Base-by-base conservation (phyloP, 2,329 filamentous ascomycete genomes). In the Sphaceloma murrayae region DNA sequence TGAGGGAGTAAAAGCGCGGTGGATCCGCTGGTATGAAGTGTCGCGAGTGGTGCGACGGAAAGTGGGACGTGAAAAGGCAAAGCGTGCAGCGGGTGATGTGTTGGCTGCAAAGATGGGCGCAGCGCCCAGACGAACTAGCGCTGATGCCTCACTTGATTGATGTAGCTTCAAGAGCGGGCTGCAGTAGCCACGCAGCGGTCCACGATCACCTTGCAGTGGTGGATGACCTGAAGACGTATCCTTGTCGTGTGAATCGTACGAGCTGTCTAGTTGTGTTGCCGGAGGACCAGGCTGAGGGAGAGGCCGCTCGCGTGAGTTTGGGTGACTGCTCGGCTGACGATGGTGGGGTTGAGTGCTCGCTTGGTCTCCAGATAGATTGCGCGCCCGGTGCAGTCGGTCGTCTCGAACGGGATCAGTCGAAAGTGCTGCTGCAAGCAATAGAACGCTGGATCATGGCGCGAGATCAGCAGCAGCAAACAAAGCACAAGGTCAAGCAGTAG, bases 1-100 rank as follows among this genome's bases (percentile, higher is more conserved):
- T 40, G 36, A 14, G 13, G 7, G 14, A 19, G 36, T 40, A 22
- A 22, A 16, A 38, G 11, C 18, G 7, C 10, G 13, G 24, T 9
- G 17, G 8, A 40, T 9, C 30, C 19, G 4, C 11, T 16, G 13
- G 22, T 19, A 14, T n/a, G 13, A 16, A 40, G 13, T 11, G 9
- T 24, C 9, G 36, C 10, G 26, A 27, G 24, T 29, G 22, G 36
- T 29, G 22, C 14, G 36, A 40, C 24, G 24, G 21, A 13, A 30
- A 16, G 24, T 40, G 36, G 24, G 24, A 40, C 30, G 36, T 40
- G 36, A 27, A 40, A 40, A 40, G 36, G 36, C 36, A 40, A 40
- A 40, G 36, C 36, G 36, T n/a, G 24, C 24, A 11, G 36, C 36
- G 36, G 36, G 36, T 40, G 36, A 40, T 40, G 36, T 40, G 36